Base-by-base conservation (phyloP, 2,329 filamentous ascomycete genomes). In the Trichoderma atroviride region DNA sequence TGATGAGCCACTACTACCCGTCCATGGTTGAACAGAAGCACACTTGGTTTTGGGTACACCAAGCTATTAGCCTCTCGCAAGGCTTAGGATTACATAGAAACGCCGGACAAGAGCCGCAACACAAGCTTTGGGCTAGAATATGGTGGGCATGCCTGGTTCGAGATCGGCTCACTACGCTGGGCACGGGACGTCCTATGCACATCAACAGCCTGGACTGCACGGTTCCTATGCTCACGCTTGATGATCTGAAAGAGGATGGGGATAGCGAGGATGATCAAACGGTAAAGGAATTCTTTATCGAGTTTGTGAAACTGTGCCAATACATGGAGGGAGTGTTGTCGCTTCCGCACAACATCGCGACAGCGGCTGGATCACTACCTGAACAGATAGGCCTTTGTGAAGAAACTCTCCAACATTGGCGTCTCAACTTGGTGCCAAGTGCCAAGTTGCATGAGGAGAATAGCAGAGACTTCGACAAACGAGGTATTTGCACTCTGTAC, bases 11-110 rank as follows among this genome's bases (percentile, higher is more conserved):
- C 40, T 72, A 73, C 47, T 74, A 72, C 59, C 68, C 71, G 6
- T 74, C 72, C 13, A 73, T 74, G 70, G 67, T 69, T 5, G 71
- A 72, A 22, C 71, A 74, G 37, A 74, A 73, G 68, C 72, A 74
- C 55, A 74, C 72, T n/a, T 74, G 72, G 72, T 70, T 72, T 14
- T 74, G 72, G 72, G 61, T 71, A 7, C 68, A 73, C 29, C 72
- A 74, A 59, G 72, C 72, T 14, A 74, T 74, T 29, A 68, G 71
- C 22, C 55, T 74, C 10, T 71, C 71, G 4, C 72, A 74, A 56
- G 71, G 70, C 2, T 50, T 65, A n/a, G 72, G 72, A 0, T 65
- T 74, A 22, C 72, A 74, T 35, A 64, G 71, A 16, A 68, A 71
- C 40, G 57, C 69, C 2, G 57, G 62, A 1, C 58, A 60, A 27